phyloP scores from a whole-genome alignment of 805 yeast genomes.

The Torulaspora delbrueckii region DNA sequence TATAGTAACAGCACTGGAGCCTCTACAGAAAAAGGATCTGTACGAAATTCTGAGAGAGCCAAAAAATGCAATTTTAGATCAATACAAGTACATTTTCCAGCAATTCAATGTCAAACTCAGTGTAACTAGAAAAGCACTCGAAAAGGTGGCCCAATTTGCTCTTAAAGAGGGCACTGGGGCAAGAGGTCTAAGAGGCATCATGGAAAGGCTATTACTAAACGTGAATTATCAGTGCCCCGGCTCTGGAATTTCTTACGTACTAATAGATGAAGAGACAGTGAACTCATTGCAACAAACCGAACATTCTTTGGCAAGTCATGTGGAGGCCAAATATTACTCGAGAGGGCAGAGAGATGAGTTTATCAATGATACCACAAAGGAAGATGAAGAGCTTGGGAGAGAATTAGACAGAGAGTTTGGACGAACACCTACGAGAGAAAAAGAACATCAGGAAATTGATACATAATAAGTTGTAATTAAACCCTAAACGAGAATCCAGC shows the following conservation, averaged over 20 bases:
- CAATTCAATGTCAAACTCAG: conserved; percentile 49
- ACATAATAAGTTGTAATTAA: not conserved
- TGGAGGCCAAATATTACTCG: conserved; percentile 42
- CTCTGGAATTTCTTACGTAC: conserved; percentile 48
- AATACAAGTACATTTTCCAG: conserved; percentile 50
- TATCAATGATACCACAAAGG: conserved; percentile 39
- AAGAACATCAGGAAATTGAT: conserved; percentile 3
- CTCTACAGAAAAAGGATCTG: conserved; percentile 43
- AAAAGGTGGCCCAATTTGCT: conserved; percentile 46
- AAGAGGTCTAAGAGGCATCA: conserved; percentile 51
- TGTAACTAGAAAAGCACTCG: conserved; percentile 46
- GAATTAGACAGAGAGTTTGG: conserved; percentile 34
- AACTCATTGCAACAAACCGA: conserved; percentile 36
- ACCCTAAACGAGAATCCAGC: conserved; percentile 7
- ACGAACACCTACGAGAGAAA: conserved; percentile 22
- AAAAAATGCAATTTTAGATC: conserved; percentile 48
- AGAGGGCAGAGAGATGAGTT: conserved; percentile 42
- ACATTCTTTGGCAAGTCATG: conserved; percentile 29
- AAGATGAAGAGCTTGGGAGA: conserved; percentile 39
- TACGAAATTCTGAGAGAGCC: conserved; percentile 51
- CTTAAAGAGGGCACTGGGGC: conserved; percentile 56
- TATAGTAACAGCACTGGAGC: conserved; percentile 45
- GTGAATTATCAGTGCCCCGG: conserved; percentile 59
- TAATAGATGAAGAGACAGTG: conserved; percentile 45
- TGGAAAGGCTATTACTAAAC: conserved; percentile 47